Evolutionary conservation across 2,329 filamentous ascomycete species (phyloP), one percentile per base, ranked within the genome.

Genomic region (Fusarium pseudograminearum): DNA sequence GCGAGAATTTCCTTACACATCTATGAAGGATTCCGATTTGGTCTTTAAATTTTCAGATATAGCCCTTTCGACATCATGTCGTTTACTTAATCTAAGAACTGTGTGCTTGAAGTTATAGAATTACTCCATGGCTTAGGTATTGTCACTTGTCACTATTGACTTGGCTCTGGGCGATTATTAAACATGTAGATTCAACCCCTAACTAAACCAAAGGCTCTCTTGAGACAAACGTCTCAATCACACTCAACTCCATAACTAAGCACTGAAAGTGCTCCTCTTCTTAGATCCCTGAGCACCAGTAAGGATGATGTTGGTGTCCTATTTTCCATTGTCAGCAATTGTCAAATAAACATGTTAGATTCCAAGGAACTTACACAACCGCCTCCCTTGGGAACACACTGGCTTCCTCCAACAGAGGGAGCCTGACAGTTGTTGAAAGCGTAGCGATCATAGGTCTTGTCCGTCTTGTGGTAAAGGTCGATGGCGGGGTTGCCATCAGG

Each of bases 371-470:
- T 48, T 48, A 48, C 46, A 22, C 46, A 48, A 15, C 46, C 46
- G 28, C 46, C 46, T 22, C 46, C 46, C 46, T 48, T 9, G 20
- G 46, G 46, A 26, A 31, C 46, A 48, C 46, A 48, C 9, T 48
- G 46, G 14, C 46, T 34, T 34, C 46, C 46, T 18, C 46, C 46
- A 5, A 34, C 30, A n/a, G 46, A 14, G 20, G 46, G 46, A 30
- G 28, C 16, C 30, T 48, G n/a, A 11, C 46, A 48, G 46, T 48
- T 48, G 15, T 30, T 18, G 30, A 48, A 33, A 5, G 46, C 22
- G 46, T 48, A 48, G 22, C 46, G 46, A 18, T 48, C 46, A 5
- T 48, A 48, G 11, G n/a, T 48, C 30, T 48, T 48, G 28, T 48
- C 46, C 0, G 46, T 22, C 30, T 48, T 48, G 46, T 48, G 46